Evolutionary conservation across 78 protist genomes (phyloP), one percentile per base, ranked within the genome.

Genomic region (Mastigamoeba balamuthi): DNA sequence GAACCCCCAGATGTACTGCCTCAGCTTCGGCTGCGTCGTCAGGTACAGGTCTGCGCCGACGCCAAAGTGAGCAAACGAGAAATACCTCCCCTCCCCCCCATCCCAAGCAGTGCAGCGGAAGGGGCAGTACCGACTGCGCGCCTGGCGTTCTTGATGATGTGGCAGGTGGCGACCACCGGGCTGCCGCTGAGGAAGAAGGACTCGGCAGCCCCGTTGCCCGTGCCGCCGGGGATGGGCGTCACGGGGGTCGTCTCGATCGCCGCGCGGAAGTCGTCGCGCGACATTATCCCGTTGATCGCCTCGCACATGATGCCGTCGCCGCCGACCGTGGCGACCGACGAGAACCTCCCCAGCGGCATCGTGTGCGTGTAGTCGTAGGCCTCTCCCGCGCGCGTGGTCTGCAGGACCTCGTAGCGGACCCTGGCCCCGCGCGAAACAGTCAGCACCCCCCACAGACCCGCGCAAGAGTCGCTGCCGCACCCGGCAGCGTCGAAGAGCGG

Each of bases 301-400:
- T 73, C 77, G 52, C 40, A 28, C 35, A 73, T 0, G 17, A 73
- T 0, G 23, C 77, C 77, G n/a, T 73, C 77, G 52, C 77, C 77
- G 28, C 69, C 36, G 43, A 73, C 69, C 4, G 33, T 17, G 53
- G 30, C 69, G 8, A 52, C 35, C 35, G 35, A 65, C 43, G n/a
- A 28, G n/a, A 30, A 73, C 44, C 3, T 1, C 6, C 17, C 0
- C 35, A 52, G 1, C 8, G 27, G 38, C 25, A 73, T 37, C 17
- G 2, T 5, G 0, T 35, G 36, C 7, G 40, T 36, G 4, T 43
- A 0, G 7, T 53, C 66, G 5, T 0, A 4, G 1, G 76, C 76
- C 33, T 72, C 64, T 1, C 3, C 27, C 1, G 63, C 37, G 8
- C 23, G 72, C 23, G 1, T 9, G 33, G 72, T 67, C 3, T 5